A percentile compares a stretch with the other conserved stretches of the same genome.
Conservation (phyloP, 2,329 filamentous ascomycete species). For the Fusarium guadeloupense region DNA sequence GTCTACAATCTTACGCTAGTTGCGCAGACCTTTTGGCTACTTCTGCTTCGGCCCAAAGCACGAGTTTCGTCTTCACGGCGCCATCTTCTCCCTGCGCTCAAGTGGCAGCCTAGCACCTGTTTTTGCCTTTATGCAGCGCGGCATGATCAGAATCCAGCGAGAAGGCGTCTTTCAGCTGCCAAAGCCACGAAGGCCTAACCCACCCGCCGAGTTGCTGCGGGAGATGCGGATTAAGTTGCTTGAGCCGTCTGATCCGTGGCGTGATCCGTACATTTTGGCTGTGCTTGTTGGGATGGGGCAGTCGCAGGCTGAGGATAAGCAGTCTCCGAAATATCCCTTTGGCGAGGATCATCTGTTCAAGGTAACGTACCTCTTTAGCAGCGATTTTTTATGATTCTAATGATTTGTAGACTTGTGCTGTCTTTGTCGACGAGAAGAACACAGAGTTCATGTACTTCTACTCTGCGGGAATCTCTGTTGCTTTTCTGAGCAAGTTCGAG, state of each 20-base stretch:
- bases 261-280: slow-evolving; percentile 39
- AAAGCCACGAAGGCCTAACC: slow-evolving; percentile 23
- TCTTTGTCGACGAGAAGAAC: slow-evolving; percentile 32
- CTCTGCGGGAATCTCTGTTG: slow-evolving; percentile 18
- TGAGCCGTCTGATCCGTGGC: slow-evolving; percentile 29
- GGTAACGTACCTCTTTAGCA: background rate
- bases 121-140: slow-evolving; percentile 39
- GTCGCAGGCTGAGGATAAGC: slow-evolving; percentile 28
- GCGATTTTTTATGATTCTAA: background rate
- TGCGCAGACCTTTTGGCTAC: slow-evolving; percentile 33
- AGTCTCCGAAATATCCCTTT: background rate
- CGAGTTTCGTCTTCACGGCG: slow-evolving; percentile 37
- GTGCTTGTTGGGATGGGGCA: slow-evolving; percentile 39
- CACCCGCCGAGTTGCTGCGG: slow-evolving; percentile 23
- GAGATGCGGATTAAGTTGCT: slow-evolving; percentile 32
- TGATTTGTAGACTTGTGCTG: slow-evolving; percentile 23
- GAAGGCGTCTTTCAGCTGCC: slow-evolving; percentile 28
- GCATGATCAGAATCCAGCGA: slow-evolving; percentile 34
- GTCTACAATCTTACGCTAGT: background rate
- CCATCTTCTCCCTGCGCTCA: slow-evolving; percentile 25
- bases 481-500: slow-evolving; percentile 39
- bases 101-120: slow-evolving; percentile 8
- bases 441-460: slow-evolving; percentile 37
- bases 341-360: slow-evolving; percentile 17
- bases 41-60: slow-evolving; percentile 36